Percentiles rank a stretch among this genome's conserved stretches.
phyloP scores from a whole-genome alignment of 1,139 yeast species.

The Lodderomyces pseudojiufengensis region DNA sequence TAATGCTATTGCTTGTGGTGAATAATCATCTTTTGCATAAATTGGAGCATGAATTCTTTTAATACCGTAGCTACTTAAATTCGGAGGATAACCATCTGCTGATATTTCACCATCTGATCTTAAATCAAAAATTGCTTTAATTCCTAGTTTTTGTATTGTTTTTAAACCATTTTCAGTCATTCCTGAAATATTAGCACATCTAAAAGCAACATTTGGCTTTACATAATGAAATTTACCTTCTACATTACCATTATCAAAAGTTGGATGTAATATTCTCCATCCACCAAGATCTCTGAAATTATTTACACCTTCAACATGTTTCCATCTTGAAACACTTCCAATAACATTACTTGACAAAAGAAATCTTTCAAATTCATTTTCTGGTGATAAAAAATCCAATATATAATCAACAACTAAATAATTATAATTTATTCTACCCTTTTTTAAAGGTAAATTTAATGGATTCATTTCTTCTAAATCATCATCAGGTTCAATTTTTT shows the following conservation, averaged over 20 bases:
- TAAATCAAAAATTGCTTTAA: slow-evolving; percentile 63
- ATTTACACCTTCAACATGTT: slow-evolving; percentile 58
- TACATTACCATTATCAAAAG: slow-evolving; percentile 15
- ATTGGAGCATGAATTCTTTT: slow-evolving; percentile 59
- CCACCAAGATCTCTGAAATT: slow-evolving; percentile 86
- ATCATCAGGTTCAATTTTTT: slow-evolving; percentile 26
- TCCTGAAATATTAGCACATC: slow-evolving; percentile 60
- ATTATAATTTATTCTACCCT: slow-evolving; percentile 52
- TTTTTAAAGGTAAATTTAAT: slow-evolving; percentile 37
- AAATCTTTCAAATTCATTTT: slow-evolving; percentile 52
- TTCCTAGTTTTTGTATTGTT: slow-evolving; percentile 41
- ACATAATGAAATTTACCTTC: slow-evolving; percentile 34
- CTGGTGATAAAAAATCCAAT: slow-evolving; percentile 49
- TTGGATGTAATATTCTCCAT: slow-evolving; percentile 45
- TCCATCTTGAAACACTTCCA: slow-evolving; percentile 52
- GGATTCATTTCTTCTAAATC: slow-evolving; percentile 35
- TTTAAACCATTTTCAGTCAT: slow-evolving; percentile 46
- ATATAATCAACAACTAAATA: slow-evolving; percentile 51
- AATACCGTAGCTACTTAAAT: slow-evolving; percentile 40
- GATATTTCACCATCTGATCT: slow-evolving; percentile 60
- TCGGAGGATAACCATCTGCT: slow-evolving; percentile 44
- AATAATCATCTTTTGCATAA: slow-evolving; percentile 51
- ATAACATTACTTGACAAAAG: slow-evolving; percentile 33
- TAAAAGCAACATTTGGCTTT: slow-evolving; percentile 51
- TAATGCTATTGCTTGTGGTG: slow-evolving; percentile 63